These are phyloP conservation scores for Sporothrix luriei DNA, from an alignment of 2,329 filamentous ascomycete genomes.

Conservation along the genomic window DNA sequence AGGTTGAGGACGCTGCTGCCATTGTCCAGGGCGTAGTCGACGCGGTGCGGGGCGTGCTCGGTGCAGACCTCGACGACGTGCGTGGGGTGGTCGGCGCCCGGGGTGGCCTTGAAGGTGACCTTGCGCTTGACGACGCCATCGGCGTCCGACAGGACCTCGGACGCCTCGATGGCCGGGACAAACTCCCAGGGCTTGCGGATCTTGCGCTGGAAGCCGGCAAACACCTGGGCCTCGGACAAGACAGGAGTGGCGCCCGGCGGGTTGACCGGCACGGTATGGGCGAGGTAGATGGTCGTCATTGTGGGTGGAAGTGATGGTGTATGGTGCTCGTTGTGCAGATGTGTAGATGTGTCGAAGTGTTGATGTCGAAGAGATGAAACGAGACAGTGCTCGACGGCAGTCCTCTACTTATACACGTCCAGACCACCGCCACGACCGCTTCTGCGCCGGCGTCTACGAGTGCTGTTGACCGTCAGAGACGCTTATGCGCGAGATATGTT, in stretches of 20 bases:
- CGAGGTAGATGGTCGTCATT: slow-evolving; percentile 42
- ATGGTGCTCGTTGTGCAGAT: not conserved
- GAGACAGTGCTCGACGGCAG: not conserved
- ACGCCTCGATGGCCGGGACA: slow-evolving; percentile 42
- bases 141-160: slow-evolving; percentile 40
- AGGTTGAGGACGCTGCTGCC: slow-evolving; percentile 43
- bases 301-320: not conserved
- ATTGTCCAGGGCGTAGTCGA: slow-evolving; percentile 42
- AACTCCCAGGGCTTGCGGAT: slow-evolving; percentile 43
- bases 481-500: not conserved
- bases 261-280: slow-evolving; percentile 44
- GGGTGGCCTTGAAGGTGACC: slow-evolving; percentile 32
- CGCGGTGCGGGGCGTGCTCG: slow-evolving; percentile 40
- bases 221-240: slow-evolving; percentile 41
- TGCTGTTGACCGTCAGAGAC: not conserved
- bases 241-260: slow-evolving; percentile 38
- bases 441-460: not conserved
- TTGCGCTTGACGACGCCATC: slow-evolving; percentile 33
- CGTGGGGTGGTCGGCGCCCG: slow-evolving; percentile 7
- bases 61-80: slow-evolving; percentile 42
- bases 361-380: not conserved
- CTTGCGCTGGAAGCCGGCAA: slow-evolving; percentile 44
- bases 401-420: slow-evolving; percentile 1
- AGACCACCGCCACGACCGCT: not conserved
- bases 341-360: not conserved